A percentile compares a stretch with the other conserved stretches of the same genome.
Evolutionary conservation across 2,329 filamentous ascomycete genomes (phyloP).

Genomic region (Atkinsonella texensis): DNA sequence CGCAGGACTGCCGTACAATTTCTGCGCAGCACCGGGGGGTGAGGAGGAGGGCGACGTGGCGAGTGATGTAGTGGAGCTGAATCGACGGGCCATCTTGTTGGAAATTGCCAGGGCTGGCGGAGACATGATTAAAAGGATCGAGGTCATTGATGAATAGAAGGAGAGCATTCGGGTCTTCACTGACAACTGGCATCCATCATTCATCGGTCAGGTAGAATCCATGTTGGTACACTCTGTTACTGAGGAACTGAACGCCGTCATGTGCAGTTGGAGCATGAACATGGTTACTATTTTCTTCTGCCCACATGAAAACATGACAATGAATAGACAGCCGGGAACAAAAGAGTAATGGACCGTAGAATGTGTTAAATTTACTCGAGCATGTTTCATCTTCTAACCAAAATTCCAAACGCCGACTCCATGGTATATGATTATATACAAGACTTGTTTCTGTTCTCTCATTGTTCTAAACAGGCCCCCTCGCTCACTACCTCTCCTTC

Average conservation of each 20-base stretch:
- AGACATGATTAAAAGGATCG: slow-evolving; percentile 56
- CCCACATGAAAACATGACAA: background rate
- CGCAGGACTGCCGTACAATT: slow-evolving; percentile 57
- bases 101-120: slow-evolving; percentile 62
- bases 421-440: slow-evolving; percentile 16
- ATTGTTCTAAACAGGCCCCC: background rate
- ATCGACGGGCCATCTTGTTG: slow-evolving; percentile 53
- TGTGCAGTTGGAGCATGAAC: no score
- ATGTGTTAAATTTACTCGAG: background rate
- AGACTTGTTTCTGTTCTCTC: slow-evolving; percentile 19
- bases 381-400: slow-evolving; percentile 7
- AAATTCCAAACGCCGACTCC: slow-evolving; percentile 9
- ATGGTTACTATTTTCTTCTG: no score
- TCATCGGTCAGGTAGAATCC: no score
- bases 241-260: no score
- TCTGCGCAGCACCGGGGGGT: slow-evolving; percentile 6
- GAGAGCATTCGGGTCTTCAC: no score
- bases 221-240: no score
- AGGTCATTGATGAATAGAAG: slow-evolving; percentile 24
- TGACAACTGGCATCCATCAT: no score
- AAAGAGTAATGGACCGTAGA: background rate
- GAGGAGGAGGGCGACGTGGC: slow-evolving; percentile 24
- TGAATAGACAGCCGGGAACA: background rate
- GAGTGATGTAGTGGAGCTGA: slow-evolving; percentile 48
- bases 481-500: slow-evolving; percentile 19